These are phyloP conservation scores for Caryopteris hybrid DNA, from an alignment of 305 asterid genomes.

Conservation along the genomic window DNA sequence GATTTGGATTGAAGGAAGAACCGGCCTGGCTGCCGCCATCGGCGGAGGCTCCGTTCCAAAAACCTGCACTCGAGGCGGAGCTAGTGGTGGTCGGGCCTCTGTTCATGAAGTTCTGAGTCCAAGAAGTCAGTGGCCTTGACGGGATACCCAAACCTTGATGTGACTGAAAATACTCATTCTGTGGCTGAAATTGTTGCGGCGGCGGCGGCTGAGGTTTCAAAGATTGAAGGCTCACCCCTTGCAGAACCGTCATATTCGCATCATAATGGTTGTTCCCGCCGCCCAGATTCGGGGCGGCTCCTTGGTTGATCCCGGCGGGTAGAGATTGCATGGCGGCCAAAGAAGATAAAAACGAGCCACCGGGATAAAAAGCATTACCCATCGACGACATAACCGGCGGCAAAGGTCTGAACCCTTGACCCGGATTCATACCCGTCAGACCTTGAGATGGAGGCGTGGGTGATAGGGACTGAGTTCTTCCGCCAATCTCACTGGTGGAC, in stretches of 20 bases:
- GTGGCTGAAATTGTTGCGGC: slow-evolving; percentile 24
- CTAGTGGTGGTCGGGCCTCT: slow-evolving; percentile 9
- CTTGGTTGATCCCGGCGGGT: slow-evolving; percentile 15
- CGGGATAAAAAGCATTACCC: slow-evolving; percentile 14
- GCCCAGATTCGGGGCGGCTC: slow-evolving; percentile 8
- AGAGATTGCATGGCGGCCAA: slow-evolving; percentile 36
- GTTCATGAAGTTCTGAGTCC: slow-evolving; percentile 34
- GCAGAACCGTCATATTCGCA: slow-evolving; percentile 26
- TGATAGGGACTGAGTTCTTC: slow-evolving; percentile 8
- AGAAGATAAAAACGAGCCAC: slow-evolving; percentile 29
- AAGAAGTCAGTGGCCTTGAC: slow-evolving; percentile 25
- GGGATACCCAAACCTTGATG: slow-evolving; percentile 9
- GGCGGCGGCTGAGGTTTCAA: slow-evolving; percentile 2
- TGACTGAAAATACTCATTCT: slow-evolving; percentile 9
- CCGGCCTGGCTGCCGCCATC: slow-evolving; percentile 20
- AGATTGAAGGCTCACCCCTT: slow-evolving; percentile 23
- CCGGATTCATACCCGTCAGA: slow-evolving; percentile 11
- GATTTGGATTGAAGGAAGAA: slow-evolving; percentile 33
- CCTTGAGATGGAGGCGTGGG: slow-evolving; percentile 5
- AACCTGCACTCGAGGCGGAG: slow-evolving; percentile 16
- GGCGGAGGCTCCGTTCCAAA: slow-evolving; percentile 23
- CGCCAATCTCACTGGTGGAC: background rate
- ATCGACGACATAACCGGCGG: slow-evolving; percentile 18
- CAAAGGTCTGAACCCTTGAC: slow-evolving; percentile 16
- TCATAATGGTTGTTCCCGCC: slow-evolving; percentile 20